Conservation (phyloP, 2,329 filamentous ascomycete genomes). For the Neofusicoccum parvum region DNA sequence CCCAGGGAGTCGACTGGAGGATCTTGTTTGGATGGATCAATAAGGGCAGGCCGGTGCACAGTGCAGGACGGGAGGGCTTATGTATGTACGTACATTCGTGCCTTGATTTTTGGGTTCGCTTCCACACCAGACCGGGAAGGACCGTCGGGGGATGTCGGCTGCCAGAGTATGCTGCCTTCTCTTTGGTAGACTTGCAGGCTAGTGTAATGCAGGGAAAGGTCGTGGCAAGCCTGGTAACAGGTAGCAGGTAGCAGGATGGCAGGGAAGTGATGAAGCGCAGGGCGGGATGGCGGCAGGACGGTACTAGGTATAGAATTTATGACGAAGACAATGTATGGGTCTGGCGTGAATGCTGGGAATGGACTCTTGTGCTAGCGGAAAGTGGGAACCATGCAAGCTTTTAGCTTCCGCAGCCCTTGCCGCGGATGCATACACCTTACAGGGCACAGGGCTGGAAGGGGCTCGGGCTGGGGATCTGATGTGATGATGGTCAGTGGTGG, state of each 20-base stretch:
- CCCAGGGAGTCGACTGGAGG: neutral
- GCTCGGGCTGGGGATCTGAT: constrained; percentile 16
- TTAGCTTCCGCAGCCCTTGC: constrained; percentile 21
- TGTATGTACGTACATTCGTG: constrained; percentile 15
- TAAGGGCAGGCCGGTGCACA: neutral
- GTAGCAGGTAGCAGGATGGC: constrained; percentile 7
- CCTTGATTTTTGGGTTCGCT: neutral
- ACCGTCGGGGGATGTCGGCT: constrained; percentile 4
- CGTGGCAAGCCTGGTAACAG: constrained; percentile 8
- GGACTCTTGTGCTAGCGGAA: constrained; percentile 14
- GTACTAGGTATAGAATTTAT: constrained; percentile 13
- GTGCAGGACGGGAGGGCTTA: constrained; percentile 16
- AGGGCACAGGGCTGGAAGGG: constrained; percentile 18
- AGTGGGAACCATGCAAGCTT: constrained; percentile 20
- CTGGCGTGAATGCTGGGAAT: constrained; percentile 9
- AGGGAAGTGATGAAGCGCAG: constrained; percentile 9
- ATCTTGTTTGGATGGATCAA: constrained; percentile 13
- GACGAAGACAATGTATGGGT: constrained; percentile 12
- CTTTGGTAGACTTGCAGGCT: neutral
- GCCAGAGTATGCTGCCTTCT: neutral
- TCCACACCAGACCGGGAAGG: neutral
- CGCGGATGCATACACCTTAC: constrained; percentile 19
- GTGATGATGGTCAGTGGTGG: constrained; percentile 13
- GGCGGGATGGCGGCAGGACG: neutral
- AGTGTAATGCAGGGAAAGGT: constrained; percentile 8